Conservation (phyloP, 768 basidiomycete species). For the Filobasidium wieringae region DNA sequence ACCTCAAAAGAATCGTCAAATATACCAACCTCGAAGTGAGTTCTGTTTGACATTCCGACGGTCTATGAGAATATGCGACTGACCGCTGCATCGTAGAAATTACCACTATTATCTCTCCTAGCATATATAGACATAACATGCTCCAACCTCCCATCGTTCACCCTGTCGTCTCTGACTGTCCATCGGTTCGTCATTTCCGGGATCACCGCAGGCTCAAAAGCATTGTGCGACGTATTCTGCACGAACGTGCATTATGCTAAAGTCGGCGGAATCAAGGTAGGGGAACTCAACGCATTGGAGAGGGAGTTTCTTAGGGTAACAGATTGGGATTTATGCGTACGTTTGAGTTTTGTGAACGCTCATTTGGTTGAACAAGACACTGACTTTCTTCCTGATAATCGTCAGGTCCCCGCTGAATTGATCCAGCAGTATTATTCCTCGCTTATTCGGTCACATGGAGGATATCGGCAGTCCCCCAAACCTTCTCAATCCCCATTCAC, state of each 20-base stretch:
- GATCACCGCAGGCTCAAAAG: slow-evolving; percentile 84
- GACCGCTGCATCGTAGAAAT: slow-evolving; percentile 24
- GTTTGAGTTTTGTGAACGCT: slow-evolving; percentile 27
- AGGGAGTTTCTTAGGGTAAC: slow-evolving; percentile 82
- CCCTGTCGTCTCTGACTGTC: slow-evolving; percentile 86
- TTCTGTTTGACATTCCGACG: slow-evolving; percentile 10
- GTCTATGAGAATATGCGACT: background rate
- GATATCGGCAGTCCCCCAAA: slow-evolving; percentile 27
- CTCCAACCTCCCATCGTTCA: slow-evolving; percentile 72
- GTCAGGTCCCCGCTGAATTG: slow-evolving; percentile 78
- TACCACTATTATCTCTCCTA: slow-evolving; percentile 37
- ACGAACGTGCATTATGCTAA: slow-evolving; percentile 89
- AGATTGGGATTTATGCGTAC: slow-evolving; percentile 86
- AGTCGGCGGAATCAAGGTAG: slow-evolving; percentile 84
- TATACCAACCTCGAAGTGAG: slow-evolving; percentile 92
- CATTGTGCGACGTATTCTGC: slow-evolving; percentile 88
- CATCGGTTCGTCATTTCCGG: slow-evolving; percentile 95
- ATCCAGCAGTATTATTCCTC: slow-evolving; percentile 90
- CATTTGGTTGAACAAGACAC: background rate
- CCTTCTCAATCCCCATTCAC: slow-evolving; percentile 26
- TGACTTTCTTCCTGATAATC: background rate
- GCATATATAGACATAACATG: slow-evolving; percentile 53
- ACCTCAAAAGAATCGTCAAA: slow-evolving; percentile 80
- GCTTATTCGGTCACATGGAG: slow-evolving; percentile 67
- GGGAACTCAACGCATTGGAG: slow-evolving; percentile 88